These are phyloP conservation scores for Acer negundo DNA, from an alignment of 345 rosid species.

Conservation along the genomic window DNA sequence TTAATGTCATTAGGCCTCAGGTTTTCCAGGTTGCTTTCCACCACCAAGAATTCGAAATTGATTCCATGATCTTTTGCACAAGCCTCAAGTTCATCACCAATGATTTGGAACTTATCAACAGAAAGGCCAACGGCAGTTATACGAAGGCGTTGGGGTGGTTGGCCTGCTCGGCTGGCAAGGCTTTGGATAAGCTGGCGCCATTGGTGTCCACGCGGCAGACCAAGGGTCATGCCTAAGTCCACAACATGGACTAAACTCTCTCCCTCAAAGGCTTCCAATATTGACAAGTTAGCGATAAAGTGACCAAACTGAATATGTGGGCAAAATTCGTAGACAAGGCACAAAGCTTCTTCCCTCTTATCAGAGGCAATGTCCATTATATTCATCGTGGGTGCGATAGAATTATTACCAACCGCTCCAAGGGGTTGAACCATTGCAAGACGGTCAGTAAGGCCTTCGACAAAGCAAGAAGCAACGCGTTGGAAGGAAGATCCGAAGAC, in stretches of 20 bases:
- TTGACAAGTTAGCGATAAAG: slow-evolving; percentile 51
- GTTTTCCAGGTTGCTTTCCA: slow-evolving; percentile 53
- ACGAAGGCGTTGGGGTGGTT: slow-evolving; percentile 42
- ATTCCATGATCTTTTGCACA: slow-evolving; percentile 43
- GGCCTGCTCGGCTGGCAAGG: slow-evolving; percentile 45
- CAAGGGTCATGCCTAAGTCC: slow-evolving; percentile 71
- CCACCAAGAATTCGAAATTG: slow-evolving; percentile 42
- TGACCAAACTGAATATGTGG: slow-evolving; percentile 64
- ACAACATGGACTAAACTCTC: slow-evolving; percentile 65
- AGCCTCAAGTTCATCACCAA: slow-evolving; percentile 41
- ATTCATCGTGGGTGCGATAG: slow-evolving; percentile 32
- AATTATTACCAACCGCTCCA: slow-evolving; percentile 33
- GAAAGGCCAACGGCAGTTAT: slow-evolving; percentile 53
- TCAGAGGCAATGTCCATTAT: slow-evolving; percentile 40
- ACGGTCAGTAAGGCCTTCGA: slow-evolving; percentile 59
- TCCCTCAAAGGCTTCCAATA: slow-evolving; percentile 89
- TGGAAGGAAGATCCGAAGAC: slow-evolving; percentile 67
- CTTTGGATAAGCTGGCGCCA: slow-evolving; percentile 57
- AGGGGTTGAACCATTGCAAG: slow-evolving; percentile 49
- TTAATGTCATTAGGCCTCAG: slow-evolving; percentile 43
- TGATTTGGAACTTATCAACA: slow-evolving; percentile 31
- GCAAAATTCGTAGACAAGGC: slow-evolving; percentile 60
- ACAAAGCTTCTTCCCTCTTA: slow-evolving; percentile 56
- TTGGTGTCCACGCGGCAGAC: slow-evolving; percentile 55
- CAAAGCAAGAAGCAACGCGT: slow-evolving; percentile 71